These are phyloP conservation scores for Aspergillus campestris DNA, from an alignment of 495 filamentous ascomycete genomes.

Conservation along the genomic window DNA sequence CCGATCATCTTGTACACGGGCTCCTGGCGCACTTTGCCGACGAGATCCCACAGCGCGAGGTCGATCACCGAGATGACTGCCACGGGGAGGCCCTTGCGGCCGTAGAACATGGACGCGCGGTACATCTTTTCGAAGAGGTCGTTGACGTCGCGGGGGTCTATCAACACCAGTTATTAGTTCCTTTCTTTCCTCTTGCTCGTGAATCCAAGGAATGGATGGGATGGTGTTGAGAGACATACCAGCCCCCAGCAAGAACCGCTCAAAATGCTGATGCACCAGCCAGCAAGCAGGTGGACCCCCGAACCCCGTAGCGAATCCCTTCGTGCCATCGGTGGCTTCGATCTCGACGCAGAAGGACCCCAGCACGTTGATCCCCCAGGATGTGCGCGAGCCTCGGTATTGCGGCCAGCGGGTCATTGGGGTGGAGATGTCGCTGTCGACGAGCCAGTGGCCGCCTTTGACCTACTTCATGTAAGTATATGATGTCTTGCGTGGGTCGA, in stretches of 20 bases:
- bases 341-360: constrained; percentile 93
- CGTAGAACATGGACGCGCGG: constrained; percentile 89
- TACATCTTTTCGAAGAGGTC: constrained; percentile 94
- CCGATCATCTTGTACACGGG: constrained; percentile 93
- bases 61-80: constrained; percentile 93
- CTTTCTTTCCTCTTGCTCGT: too few relatives aligned
- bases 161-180: background rate
- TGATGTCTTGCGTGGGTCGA: background rate
- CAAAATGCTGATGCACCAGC: constrained; percentile 85
- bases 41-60: constrained; percentile 81
- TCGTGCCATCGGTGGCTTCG: constrained; percentile 78
- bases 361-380: constrained; percentile 92
- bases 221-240: constrained; percentile 29
- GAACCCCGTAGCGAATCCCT: constrained; percentile 88
- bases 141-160: constrained; percentile 81
- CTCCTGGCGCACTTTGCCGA: constrained; percentile 83
- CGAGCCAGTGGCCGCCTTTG: constrained; percentile 83
- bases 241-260: constrained; percentile 79
- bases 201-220: background rate
- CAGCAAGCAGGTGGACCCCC: constrained; percentile 90
- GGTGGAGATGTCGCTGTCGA: constrained; percentile 84
- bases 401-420: constrained; percentile 84
- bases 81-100: constrained; percentile 79
- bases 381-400: constrained; percentile 78
- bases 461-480: constrained; percentile 23